phyloP scores from a whole-genome alignment of 2,329 filamentous ascomycete genomes.

The Aspergillus sp. region DNA sequence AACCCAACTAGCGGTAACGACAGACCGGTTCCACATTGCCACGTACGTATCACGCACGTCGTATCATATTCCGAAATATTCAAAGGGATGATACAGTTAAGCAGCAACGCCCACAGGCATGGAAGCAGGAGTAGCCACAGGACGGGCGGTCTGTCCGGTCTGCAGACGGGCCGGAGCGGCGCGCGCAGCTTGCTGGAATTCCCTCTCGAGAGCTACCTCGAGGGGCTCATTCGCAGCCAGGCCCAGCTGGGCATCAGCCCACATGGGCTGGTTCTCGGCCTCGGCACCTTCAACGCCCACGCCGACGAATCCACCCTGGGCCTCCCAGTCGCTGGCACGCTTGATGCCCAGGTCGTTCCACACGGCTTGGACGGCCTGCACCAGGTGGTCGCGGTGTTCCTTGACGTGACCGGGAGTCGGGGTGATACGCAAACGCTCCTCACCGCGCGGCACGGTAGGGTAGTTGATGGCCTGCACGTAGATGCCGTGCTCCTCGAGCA shows the following conservation, averaged over 20 bases:
- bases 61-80: background rate
- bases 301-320: slow-evolving; percentile 88
- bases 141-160: slow-evolving; percentile 19
- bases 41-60: background rate
- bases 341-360: slow-evolving; percentile 88
- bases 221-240: slow-evolving; percentile 59
- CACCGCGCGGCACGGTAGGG: slow-evolving; percentile 94
- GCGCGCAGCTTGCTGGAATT: slow-evolving; percentile 25
- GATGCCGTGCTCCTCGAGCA: slow-evolving; percentile 85
- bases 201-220: slow-evolving; percentile 54
- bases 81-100: slow-evolving; percentile 16
- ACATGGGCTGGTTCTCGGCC: slow-evolving; percentile 68
- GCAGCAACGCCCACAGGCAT: slow-evolving; percentile 28
- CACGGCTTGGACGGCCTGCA: slow-evolving; percentile 78
- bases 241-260: slow-evolving; percentile 86
- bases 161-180: slow-evolving; percentile 19
- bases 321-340: slow-evolving; percentile 88
- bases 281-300: slow-evolving; percentile 70
- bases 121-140: slow-evolving; percentile 17
- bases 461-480: slow-evolving; percentile 99
- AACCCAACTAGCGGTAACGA: slow-evolving; percentile 14
- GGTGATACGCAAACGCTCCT: slow-evolving; percentile 93
- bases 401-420: slow-evolving; percentile 89
- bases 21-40: slow-evolving; percentile 10
- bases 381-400: slow-evolving; percentile 80